Evolutionary conservation across 1,139 yeast species (phyloP).

Genomic region (Zhuliangozyma parablackwelliae): DNA sequence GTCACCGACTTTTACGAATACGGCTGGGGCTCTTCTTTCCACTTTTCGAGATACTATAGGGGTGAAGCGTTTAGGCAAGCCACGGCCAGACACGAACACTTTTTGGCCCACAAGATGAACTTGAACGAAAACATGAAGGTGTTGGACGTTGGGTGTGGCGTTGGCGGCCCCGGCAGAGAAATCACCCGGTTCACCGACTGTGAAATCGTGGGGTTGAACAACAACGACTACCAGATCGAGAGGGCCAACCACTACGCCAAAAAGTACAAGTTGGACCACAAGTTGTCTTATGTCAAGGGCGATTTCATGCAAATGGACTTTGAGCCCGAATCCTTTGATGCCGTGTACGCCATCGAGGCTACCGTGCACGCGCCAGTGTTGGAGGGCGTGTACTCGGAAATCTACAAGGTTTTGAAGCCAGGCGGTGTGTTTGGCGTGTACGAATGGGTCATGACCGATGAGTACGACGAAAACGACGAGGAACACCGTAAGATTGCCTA

Average conservation of each 20-base stretch:
- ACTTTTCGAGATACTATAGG: slow-evolving; percentile 86
- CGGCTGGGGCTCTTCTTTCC: slow-evolving; percentile 99
- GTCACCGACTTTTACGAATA: slow-evolving; percentile 97
- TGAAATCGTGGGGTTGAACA: slow-evolving; percentile 84
- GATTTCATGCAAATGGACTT: slow-evolving; percentile 99
- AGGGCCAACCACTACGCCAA: slow-evolving; percentile 84
- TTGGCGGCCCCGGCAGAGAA: slow-evolving; percentile 98
- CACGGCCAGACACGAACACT: slow-evolving; percentile 96
- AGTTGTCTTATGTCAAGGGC: slow-evolving; percentile 87
- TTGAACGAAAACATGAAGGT: slow-evolving; percentile 78
- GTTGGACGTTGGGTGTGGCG: slow-evolving; percentile 98
- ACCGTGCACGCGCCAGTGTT: slow-evolving; percentile 96
- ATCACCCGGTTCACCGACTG: slow-evolving; percentile 88
- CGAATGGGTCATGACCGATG: slow-evolving; percentile 98
- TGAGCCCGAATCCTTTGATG: slow-evolving; percentile 83
- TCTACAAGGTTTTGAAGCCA: slow-evolving; percentile 92
- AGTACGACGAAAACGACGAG: slow-evolving; percentile 78
- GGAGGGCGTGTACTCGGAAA: slow-evolving; percentile 94
- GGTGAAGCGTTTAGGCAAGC: slow-evolving; percentile 96
- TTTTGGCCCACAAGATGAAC: slow-evolving; percentile 82
- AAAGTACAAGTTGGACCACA: slow-evolving; percentile 59
- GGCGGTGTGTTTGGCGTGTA: slow-evolving; percentile 97
- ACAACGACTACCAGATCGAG: slow-evolving; percentile 94
- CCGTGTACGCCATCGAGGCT: slow-evolving; percentile 97
- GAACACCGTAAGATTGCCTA: slow-evolving; percentile 94